phyloP scores from a whole-genome alignment of 23 red algal species.

The Gracilaria gracilis region DNA sequence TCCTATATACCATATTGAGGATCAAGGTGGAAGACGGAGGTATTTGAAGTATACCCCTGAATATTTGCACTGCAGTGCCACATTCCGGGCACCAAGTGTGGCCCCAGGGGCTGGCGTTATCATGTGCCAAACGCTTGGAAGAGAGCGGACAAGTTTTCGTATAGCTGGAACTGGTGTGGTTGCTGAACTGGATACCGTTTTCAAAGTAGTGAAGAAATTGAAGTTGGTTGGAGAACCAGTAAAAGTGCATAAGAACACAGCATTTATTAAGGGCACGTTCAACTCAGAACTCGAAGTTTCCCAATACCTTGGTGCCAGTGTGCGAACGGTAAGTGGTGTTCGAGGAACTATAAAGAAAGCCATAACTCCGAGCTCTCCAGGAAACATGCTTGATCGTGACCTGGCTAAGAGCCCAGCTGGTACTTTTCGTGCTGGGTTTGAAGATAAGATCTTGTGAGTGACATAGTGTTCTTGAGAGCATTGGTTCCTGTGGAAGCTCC shows the following conservation, averaged over 20 bases:
- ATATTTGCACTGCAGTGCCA: slow-evolving; percentile 96
- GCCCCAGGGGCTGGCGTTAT: slow-evolving; percentile 84
- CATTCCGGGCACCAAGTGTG: slow-evolving; percentile 79
- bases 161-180: slow-evolving; percentile 91
- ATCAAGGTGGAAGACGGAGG: slow-evolving; percentile 78
- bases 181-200: slow-evolving; percentile 79
- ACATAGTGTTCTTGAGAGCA: slow-evolving; percentile 96
- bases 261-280: slow-evolving; percentile 98
- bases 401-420: slow-evolving; percentile 85
- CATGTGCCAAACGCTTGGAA: slow-evolving; percentile 84
- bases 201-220: slow-evolving; percentile 94
- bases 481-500: slow-evolving; percentile 92
- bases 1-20: slow-evolving; percentile 88
- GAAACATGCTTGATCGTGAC: slow-evolving; percentile 51
- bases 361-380: slow-evolving; percentile 47
- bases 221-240: slow-evolving; percentile 96
- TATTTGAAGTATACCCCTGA: slow-evolving; percentile 97
- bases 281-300: slow-evolving; percentile 95
- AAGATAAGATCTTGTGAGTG: slow-evolving; percentile 93
- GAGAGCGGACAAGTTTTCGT: slow-evolving; percentile 79
- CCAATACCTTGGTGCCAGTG: slow-evolving; percentile 90
- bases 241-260: slow-evolving; percentile 94
- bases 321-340: slow-evolving; percentile 91
- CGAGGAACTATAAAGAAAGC: slow-evolving; percentile 93
- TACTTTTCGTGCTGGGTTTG: slow-evolving; percentile 97